phyloP scores from a whole-genome alignment of 192 early-diverging fungal species.

The Allomyces macrogynus region DNA sequence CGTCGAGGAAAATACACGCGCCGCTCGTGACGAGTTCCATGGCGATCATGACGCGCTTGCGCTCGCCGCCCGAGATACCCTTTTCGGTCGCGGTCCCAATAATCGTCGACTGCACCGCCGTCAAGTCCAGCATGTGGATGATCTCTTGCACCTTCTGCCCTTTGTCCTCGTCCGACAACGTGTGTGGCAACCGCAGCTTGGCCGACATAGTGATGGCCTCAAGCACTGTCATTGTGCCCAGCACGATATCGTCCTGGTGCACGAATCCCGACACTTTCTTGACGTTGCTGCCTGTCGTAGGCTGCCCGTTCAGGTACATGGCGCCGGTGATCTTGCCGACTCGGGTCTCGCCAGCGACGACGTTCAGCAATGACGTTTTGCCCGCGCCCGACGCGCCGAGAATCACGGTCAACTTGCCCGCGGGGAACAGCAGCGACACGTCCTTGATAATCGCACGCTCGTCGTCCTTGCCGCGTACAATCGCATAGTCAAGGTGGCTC shows the following conservation, averaged over 20 bases:
- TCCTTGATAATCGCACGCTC: neutral
- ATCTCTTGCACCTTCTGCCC: constrained; percentile 25
- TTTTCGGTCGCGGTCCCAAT: constrained; percentile 36
- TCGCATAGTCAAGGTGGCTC: neutral
- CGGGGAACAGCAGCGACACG: neutral
- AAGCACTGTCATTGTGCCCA: constrained; percentile 45
- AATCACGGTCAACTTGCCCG: constrained; percentile 4
- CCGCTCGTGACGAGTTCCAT: constrained; percentile 50
- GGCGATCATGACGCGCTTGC: constrained; percentile 51
- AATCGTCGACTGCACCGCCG: constrained; percentile 43
- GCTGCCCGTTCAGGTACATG: constrained; percentile 32
- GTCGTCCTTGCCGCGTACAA: neutral
- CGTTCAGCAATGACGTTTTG: constrained; percentile 6
- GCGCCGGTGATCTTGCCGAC: constrained; percentile 21
- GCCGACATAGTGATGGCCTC: constrained; percentile 58
- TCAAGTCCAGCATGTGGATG: constrained; percentile 35
- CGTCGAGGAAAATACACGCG: constrained; percentile 42
- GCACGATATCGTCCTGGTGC: constrained; percentile 42
- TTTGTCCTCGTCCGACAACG: constrained; percentile 15
- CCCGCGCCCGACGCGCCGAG: constrained; percentile 6
- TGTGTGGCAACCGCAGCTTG: constrained; percentile 25
- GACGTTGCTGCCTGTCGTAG: constrained; percentile 39
- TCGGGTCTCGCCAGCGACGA: neutral
- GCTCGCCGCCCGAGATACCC: constrained; percentile 53
- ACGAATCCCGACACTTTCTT: constrained; percentile 29